phyloP scores from a whole-genome alignment of 1,284 basidiomycete species.

The Lentinula novae-zelandiae region DNA sequence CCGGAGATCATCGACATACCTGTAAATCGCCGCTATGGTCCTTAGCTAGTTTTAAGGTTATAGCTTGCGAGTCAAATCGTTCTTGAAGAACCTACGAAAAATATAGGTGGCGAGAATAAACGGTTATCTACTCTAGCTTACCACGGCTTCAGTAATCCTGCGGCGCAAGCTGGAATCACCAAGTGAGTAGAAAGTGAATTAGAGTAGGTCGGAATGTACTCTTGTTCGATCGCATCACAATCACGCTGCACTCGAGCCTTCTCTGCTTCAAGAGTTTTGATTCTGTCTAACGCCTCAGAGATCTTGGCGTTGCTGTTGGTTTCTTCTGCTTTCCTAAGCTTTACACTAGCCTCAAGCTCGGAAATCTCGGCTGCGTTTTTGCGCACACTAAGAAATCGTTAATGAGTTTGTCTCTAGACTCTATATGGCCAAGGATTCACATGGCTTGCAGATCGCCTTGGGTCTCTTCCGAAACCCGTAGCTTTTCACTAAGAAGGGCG shows the following conservation, averaged over 20 bases:
- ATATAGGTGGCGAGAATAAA: not conserved
- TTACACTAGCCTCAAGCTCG: slow-evolving; percentile 8
- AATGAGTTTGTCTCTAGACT: not conserved
- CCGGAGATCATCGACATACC: slow-evolving; percentile 26
- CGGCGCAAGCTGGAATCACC: slow-evolving; percentile 3
- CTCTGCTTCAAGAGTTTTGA: slow-evolving; percentile 7
- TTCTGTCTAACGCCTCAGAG: slow-evolving; percentile 7
- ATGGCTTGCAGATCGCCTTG: not conserved
- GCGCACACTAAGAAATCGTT: not conserved
- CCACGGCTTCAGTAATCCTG: not conserved
- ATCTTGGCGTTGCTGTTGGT: not conserved
- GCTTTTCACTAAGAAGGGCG: not conserved
- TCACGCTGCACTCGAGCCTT: slow-evolving; percentile 1
- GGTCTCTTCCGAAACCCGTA: slow-evolving; percentile 1
- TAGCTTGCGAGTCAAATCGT: slow-evolving; percentile 53
- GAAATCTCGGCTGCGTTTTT: slow-evolving; percentile 4
- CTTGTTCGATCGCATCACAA: slow-evolving; percentile 6
- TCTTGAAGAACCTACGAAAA: slow-evolving; percentile 47
- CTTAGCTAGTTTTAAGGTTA: slow-evolving; percentile 47
- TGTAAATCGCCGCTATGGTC: slow-evolving; percentile 53
- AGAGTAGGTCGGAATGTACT: slow-evolving; percentile 5
- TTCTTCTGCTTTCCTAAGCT: slow-evolving; percentile 1
- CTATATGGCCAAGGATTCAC: not conserved
- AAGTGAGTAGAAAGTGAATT: not conserved
- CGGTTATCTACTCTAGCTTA: not conserved